Base-by-base conservation (phyloP, 495 filamentous ascomycete genomes). In the Lindgomyces ingoldianus region DNA sequence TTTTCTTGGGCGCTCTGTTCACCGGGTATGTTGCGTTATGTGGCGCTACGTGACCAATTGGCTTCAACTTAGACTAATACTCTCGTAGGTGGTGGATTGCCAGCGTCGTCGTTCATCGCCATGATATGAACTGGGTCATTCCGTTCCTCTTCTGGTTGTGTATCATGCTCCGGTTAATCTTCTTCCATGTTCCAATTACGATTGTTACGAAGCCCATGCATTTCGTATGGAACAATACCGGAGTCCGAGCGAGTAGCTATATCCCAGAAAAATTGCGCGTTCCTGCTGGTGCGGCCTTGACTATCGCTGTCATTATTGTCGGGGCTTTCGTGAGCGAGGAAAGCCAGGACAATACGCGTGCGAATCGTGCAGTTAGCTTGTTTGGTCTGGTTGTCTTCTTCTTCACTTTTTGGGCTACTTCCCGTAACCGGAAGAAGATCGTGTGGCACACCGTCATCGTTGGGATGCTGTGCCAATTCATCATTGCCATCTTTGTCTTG, bases 371-470 rank as follows among this genome's bases (percentile, higher is more conserved):
- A 12, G 81, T 96, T 65, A 89, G 88, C 70, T 75, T 94, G 24
- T 91, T 95, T 57, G 92, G 92, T 21, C 78, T 96, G 2, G 62
- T 85, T 8, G 88, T 96, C 24, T 86, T 92, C 75, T 78, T 96
- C 62, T 76, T 72, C 51, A 42, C 76, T 0, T 80, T 96, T 57
- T 92, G 83, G 73, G 68, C 70, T 29, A 92, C 90, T 1, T 94
- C 90, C 26, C 83, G 81, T 53, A 82, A 91, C 73, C 83, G 88
- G 56, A 86, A 80, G 65, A 80, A 78, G n/a, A 83, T 91, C 54
- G 81, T 83, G n/a, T 91, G 88, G 88, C 89, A 94, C 68, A 91
- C 92, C 0, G 91, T 96, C 57, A 90, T 96, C 62, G 83, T 88
- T 42, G 92, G 92, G 47, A 95, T 94, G 88, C 79, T 95, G 46